Evolutionary conservation across 1,284 basidiomycete genomes (phyloP).

Genomic region (Testicularia cyperi): DNA sequence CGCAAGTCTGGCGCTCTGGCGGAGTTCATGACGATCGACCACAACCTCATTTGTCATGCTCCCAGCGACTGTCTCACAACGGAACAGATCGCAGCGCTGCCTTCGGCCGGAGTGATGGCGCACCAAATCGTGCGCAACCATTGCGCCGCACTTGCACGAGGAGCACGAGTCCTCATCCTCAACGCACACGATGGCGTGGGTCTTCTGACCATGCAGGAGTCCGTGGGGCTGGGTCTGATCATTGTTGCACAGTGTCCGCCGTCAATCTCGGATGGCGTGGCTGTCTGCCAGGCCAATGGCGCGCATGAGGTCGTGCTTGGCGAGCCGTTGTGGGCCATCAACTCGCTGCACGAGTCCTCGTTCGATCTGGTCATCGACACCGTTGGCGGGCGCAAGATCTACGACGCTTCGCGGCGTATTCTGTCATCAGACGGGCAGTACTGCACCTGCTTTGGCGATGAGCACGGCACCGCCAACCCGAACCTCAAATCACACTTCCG

Average conservation of each 20-base stretch:
- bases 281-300: constrained; percentile 59
- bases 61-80: constrained; percentile 57
- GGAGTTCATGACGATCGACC: constrained; percentile 60
- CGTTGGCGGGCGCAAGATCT: constrained; percentile 56
- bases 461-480: constrained; percentile 51
- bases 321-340: constrained; percentile 61
- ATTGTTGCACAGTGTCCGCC: constrained; percentile 61
- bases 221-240: constrained; percentile 59
- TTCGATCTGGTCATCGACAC: constrained; percentile 61
- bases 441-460: constrained; percentile 60
- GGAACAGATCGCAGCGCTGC: constrained; percentile 62
- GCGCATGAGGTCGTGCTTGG: constrained; percentile 61
- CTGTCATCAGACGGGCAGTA: constrained; percentile 60
- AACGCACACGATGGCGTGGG: constrained; percentile 62
- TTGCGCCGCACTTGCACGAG: constrained; percentile 57
- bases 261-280: constrained; percentile 54
- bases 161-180: constrained; percentile 60
- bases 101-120: constrained; percentile 60
- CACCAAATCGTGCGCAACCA: constrained; percentile 61
- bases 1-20: constrained; percentile 61
- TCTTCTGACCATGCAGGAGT: constrained; percentile 61
- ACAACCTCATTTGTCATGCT: constrained; percentile 60
- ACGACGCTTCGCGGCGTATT: constrained; percentile 62
- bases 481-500: constrained; percentile 57
- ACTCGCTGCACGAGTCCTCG: constrained; percentile 60